Conservation (phyloP, 805 yeast species). For the Sporopachydermia lactativora region DNA sequence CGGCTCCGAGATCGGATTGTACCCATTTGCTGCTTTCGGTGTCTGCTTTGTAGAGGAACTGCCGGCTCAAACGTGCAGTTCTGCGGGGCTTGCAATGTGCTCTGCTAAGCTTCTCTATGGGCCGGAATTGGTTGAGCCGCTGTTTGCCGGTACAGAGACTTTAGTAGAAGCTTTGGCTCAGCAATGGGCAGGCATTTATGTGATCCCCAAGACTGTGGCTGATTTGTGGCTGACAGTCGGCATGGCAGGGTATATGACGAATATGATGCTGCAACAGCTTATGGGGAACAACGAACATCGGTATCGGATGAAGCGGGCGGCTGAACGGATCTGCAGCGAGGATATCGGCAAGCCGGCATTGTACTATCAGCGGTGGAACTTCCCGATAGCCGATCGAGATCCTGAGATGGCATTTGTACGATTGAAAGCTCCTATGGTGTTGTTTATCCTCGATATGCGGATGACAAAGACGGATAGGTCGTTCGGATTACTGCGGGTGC, state of each 20-base stretch:
- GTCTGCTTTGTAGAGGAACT: constrained; percentile 57
- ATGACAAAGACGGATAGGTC: constrained; percentile 95
- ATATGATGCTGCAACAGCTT: constrained; percentile 48
- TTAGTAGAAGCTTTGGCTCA: constrained; percentile 60
- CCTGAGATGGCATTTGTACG: constrained; percentile 44
- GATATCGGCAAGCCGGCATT: constrained; percentile 75
- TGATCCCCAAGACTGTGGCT: constrained; percentile 62
- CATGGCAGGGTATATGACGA: constrained; percentile 69
- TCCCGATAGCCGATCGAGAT: constrained; percentile 50
- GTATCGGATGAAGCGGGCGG: constrained; percentile 47
- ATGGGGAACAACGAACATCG: constrained; percentile 80
- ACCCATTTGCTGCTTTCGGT: constrained; percentile 75
- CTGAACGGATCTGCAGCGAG: constrained; percentile 52
- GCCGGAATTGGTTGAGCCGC: constrained; percentile 62
- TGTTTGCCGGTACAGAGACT: constrained; percentile 52
- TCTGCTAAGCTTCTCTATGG: constrained; percentile 55
- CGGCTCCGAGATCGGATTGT: constrained; percentile 83
- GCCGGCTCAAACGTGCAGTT: constrained; percentile 37
- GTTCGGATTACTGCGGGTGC: constrained; percentile 79
- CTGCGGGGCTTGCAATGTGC: constrained; percentile 59
- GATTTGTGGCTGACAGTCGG: constrained; percentile 90
- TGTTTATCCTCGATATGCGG: constrained; percentile 73
- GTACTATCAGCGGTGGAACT: constrained; percentile 52
- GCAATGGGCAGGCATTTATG: constrained; percentile 91
- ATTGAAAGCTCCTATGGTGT: constrained; percentile 74